phyloP scores from a whole-genome alignment of 352 stramenopile genomes.

The Blastocystis sp. region DNA sequence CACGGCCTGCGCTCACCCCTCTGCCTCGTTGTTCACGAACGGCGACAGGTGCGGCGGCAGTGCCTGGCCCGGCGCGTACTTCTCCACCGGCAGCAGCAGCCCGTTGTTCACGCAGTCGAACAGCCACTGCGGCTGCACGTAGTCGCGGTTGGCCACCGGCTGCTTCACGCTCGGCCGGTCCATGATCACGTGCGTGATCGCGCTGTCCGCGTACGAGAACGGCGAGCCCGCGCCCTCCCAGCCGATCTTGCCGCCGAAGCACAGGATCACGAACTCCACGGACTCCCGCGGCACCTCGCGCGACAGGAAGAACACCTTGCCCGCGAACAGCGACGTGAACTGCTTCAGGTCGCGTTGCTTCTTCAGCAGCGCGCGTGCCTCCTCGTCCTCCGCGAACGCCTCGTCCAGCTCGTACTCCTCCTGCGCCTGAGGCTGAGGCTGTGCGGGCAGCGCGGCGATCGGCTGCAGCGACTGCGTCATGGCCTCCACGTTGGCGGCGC shows the following conservation, averaged over 20 bases:
- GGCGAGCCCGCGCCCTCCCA: conserved; percentile 89
- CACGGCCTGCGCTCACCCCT: conserved; percentile 76
- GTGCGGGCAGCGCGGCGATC: too few relatives aligned
- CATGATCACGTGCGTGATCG: conserved; percentile 94
- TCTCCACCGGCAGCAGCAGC: conserved; percentile 85
- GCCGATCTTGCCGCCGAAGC: conserved; percentile 87
- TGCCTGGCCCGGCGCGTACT: conserved; percentile 85
- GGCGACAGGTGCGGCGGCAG: conserved; percentile 87
- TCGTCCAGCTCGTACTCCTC: conserved; percentile 82
- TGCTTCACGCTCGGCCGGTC: conserved; percentile 73
- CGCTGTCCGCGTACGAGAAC: conserved; percentile 82
- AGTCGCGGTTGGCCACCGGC: conserved; percentile 81
- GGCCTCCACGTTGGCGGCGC: conserved; percentile 53
- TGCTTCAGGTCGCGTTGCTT: conserved; percentile 78
- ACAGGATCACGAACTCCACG: conserved; percentile 89
- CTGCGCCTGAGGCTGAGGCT: conserved; percentile 72
- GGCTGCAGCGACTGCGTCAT: not conserved
- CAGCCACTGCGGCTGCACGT: conserved; percentile 97
- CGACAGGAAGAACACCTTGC: conserved; percentile 85
- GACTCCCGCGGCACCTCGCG: conserved; percentile 88
- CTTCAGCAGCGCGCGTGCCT: conserved; percentile 70
- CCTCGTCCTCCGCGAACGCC: conserved; percentile 69
- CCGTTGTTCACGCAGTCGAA: conserved; percentile 95
- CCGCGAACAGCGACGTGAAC: conserved; percentile 79
- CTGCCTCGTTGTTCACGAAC: conserved; percentile 92